Evolutionary conservation across 495 filamentous ascomycete species (phyloP).

Genomic region (Xylaria flabelliformis): DNA sequence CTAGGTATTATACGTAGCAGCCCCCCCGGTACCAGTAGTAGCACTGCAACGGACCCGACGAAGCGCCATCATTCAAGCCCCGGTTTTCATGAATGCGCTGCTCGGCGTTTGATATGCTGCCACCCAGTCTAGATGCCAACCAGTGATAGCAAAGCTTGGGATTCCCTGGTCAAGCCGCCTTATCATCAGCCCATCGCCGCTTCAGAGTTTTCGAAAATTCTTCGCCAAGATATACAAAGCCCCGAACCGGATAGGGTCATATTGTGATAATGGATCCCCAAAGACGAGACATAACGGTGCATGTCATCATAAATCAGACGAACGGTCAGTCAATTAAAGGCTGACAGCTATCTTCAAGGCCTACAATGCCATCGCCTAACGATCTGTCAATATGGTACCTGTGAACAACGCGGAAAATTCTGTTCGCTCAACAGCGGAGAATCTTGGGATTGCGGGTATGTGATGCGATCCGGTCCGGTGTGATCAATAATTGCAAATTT

Average conservation of each 20-base stretch:
- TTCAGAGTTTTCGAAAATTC: background rate
- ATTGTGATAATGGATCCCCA: background rate
- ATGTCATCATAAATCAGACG: background rate
- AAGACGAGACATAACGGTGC: background rate
- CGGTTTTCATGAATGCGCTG: background rate
- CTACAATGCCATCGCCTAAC: background rate
- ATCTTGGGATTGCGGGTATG: background rate
- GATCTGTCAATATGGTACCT: background rate
- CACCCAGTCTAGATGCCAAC: background rate
- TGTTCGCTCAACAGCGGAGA: background rate
- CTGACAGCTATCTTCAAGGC: background rate
- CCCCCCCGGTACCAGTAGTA: background rate
- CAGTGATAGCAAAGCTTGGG: background rate
- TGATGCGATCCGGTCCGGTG: conserved; percentile 17
- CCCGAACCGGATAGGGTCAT: background rate
- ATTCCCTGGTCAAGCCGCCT: background rate
- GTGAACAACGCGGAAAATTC: background rate
- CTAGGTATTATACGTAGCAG: background rate
- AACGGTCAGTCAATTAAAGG: background rate
- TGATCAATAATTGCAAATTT: background rate
- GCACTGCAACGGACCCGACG: background rate
- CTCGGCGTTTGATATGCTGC: background rate
- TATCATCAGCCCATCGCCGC: background rate
- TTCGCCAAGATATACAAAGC: background rate
- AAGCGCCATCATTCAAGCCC: background rate